phyloP scores from a whole-genome alignment of 148 eudicot species.

The Rhododendron griersonianum region DNA sequence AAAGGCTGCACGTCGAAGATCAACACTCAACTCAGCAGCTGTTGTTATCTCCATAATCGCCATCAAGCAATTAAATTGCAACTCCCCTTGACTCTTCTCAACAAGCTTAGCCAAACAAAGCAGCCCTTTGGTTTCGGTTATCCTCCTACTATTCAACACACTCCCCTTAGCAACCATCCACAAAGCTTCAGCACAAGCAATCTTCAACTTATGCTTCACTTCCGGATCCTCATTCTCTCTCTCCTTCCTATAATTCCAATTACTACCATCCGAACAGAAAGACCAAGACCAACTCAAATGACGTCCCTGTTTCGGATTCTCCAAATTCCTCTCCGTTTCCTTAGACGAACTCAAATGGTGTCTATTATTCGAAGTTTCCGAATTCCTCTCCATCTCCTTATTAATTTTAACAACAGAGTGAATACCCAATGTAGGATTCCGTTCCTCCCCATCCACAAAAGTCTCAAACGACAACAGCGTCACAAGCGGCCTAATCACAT shows the following conservation, averaged over 20 bases:
- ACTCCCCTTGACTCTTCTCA: constrained; percentile 53
- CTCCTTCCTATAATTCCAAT: constrained; percentile 47
- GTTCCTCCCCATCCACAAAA: constrained; percentile 34
- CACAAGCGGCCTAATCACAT: constrained; percentile 64
- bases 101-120: constrained; percentile 75
- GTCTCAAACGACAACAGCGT: constrained; percentile 55
- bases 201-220: constrained; percentile 53
- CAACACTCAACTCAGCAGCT: constrained; percentile 62
- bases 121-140: constrained; percentile 83
- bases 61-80: constrained; percentile 62
- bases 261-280: constrained; percentile 31
- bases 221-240: constrained; percentile 61
- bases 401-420: constrained; percentile 50
- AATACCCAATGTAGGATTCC: constrained; percentile 21
- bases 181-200: constrained; percentile 56
- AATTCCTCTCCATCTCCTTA: constrained; percentile 35
- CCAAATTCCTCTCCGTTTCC: not conserved
- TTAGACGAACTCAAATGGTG: constrained; percentile 26
- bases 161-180: constrained; percentile 73
- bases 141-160: constrained; percentile 48
- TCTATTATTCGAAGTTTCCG: not conserved
- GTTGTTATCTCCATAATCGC: constrained; percentile 66
- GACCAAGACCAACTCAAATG: constrained; percentile 31
- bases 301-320: not conserved
- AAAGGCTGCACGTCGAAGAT: constrained; percentile 71